Evolutionary conservation across 139 green algal species (phyloP).

Genomic region (Coelastrella sp.): DNA sequence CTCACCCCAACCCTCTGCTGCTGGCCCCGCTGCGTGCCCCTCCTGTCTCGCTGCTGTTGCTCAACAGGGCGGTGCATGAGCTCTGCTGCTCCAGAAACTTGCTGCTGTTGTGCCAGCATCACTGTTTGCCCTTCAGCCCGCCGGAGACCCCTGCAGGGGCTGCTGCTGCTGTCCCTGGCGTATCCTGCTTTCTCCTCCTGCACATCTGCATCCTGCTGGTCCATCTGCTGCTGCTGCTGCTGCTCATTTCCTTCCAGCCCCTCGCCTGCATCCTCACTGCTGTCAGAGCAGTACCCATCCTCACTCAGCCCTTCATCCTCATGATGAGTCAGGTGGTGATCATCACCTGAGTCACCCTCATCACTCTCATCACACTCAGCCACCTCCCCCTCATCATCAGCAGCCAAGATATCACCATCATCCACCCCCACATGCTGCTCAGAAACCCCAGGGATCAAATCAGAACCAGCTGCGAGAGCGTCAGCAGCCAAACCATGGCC

Average conservation of each 20-base stretch:
- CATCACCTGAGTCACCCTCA: neutral
- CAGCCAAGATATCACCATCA: neutral
- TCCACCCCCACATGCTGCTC: neutral
- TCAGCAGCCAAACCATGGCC: neutral
- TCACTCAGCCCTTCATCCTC: neutral
- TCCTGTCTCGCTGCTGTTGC: neutral
- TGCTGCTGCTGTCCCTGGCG: too few species aligned
- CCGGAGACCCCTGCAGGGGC: too few species aligned
- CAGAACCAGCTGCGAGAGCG: neutral
- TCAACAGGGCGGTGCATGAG: neutral
- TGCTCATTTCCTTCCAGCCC: neutral
- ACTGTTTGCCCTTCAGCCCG: too few species aligned
- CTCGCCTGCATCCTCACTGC: neutral
- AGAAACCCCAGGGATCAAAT: neutral
- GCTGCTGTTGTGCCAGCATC: neutral
- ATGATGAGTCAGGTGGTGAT: neutral
- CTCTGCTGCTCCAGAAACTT: neutral
- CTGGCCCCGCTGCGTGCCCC: neutral
- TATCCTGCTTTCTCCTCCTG: neutral
- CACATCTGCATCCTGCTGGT: neutral
- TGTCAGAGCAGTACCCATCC: neutral
- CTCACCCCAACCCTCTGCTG: neutral
- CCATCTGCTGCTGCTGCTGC: constrained; percentile 1
- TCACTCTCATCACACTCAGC: neutral
- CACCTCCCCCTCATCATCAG: neutral